Conservation (phyloP, 2,329 filamentous ascomycete species). For the Aureobasidium sp. region DNA sequence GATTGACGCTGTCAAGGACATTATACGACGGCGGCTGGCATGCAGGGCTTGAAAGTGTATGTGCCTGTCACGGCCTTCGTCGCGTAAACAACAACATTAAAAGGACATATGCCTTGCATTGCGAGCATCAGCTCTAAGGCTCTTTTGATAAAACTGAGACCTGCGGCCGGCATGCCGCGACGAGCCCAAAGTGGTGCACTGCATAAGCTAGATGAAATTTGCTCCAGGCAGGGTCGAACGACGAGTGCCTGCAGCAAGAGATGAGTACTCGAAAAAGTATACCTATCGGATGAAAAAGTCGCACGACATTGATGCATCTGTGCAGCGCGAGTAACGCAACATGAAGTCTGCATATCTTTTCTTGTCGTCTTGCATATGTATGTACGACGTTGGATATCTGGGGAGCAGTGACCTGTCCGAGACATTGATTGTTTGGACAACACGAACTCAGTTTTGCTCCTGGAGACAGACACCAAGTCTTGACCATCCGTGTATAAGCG, state of each 20-base stretch:
- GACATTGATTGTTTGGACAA: not conserved
- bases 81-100: not conserved
- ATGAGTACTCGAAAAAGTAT: not conserved
- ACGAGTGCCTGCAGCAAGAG: not conserved
- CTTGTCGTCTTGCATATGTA: constrained; percentile 9
- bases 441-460: not conserved
- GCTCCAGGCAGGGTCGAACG: not conserved
- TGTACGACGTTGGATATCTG: constrained; percentile 3
- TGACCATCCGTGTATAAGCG: not conserved
- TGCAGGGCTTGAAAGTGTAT: not conserved
- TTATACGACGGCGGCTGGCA: not conserved
- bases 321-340: not conserved
- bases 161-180: not conserved
- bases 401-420: not conserved
- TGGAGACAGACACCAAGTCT: not conserved
- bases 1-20: constrained; percentile 5
- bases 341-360: not conserved
- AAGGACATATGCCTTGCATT: constrained; percentile 6
- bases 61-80: not conserved
- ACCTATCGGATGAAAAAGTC: not conserved
- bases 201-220: not conserved
- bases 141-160: not conserved
- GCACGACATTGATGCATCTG: not conserved
- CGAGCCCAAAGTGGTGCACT: not conserved
- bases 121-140: not conserved